Evolutionary conservation across 169 alveolate species (phyloP), one percentile per base, ranked within the genome.

Genomic region (Cyclospora cayetanensis): DNA sequence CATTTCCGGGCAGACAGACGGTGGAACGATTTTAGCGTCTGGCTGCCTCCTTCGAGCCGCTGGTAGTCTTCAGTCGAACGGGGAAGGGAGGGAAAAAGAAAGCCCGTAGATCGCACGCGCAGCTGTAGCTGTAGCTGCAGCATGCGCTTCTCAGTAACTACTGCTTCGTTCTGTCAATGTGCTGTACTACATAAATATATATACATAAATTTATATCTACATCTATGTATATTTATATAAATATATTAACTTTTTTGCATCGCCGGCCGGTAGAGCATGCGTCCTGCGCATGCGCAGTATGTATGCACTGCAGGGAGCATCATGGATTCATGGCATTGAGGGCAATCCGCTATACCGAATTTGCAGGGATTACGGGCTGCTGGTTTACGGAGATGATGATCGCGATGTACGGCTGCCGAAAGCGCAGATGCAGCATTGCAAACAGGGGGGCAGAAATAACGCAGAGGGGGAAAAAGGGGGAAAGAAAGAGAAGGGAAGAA

Each of bases 261-360:
- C n/a, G n/a, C n/a, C n/a, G n/a, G n/a, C n/a, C n/a, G n/a, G n/a
- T n/a, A n/a, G n/a, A n/a, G n/a, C n/a, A n/a, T n/a, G n/a, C n/a
- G n/a, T n/a, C n/a, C n/a, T n/a, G n/a, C n/a, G 60, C 9, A 18
- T 50, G 18, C 60, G 60, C 25, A 18, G 18, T 11, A 18, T 29
- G 31, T 50, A 65, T 22, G 7, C 63, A 27, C 80, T 53, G 42
- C 66, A 53, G 50, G 91, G 91, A 2, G 91, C 91, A 5, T 84
- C 91, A 9, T 84, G 91, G 91, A 84, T 84, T 41, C 91, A 84
- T 50, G 91, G 91, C 41, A 84, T 84, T 35, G 91, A 84, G 35
- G 91, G 46, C 11, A 84, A 84, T 31, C 91, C 91, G 7, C 80
- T 84, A 41, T 60, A 84, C 39, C 37, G 60, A 20, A 43, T 84